Conservation (phyloP, 371 early-diverging fungal genomes). For the Aphelidium insulamus region DNA sequence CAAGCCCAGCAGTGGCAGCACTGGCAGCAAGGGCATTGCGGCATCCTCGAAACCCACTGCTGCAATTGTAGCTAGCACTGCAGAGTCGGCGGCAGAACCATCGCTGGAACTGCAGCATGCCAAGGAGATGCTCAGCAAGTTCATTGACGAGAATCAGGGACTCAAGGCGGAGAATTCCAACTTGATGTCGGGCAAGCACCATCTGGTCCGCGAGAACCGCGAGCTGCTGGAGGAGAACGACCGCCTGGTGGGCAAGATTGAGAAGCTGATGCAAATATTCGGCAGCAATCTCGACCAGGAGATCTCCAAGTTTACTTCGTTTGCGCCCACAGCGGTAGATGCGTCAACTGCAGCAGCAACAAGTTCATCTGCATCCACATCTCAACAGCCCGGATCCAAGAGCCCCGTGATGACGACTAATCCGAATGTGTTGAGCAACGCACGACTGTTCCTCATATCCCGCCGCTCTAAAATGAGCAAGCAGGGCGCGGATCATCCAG, state of each 20-base stretch:
- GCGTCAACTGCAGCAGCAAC: too few relatives aligned
- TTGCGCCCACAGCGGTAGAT: too few relatives aligned
- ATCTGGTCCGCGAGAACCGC: constrained; percentile 1
- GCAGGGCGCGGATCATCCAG: too few relatives aligned
- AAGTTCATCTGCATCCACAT: too few relatives aligned
- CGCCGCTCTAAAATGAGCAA: too few relatives aligned
- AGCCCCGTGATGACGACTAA: too few relatives aligned
- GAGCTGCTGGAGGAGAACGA: background rate
- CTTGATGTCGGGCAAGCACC: background rate
- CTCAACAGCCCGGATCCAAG: too few relatives aligned
- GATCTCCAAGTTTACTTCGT: too few relatives aligned
- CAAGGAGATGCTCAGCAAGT: background rate
- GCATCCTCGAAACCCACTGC: background rate
- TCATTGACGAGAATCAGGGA: background rate
- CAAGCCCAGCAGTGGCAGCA: background rate
- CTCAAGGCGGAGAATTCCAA: background rate
- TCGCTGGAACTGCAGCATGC: background rate
- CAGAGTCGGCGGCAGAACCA: background rate
- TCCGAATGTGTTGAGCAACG: too few relatives aligned
- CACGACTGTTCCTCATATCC: too few relatives aligned
- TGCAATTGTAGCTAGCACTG: background rate
- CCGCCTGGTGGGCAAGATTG: background rate
- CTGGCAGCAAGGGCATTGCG: background rate
- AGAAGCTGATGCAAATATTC: too few relatives aligned
- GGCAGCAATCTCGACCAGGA: too few relatives aligned